Percentiles rank a stretch among this genome's conserved stretches.
phyloP scores from a whole-genome alignment of 805 yeast species.

The Pichia occidentalis region DNA sequence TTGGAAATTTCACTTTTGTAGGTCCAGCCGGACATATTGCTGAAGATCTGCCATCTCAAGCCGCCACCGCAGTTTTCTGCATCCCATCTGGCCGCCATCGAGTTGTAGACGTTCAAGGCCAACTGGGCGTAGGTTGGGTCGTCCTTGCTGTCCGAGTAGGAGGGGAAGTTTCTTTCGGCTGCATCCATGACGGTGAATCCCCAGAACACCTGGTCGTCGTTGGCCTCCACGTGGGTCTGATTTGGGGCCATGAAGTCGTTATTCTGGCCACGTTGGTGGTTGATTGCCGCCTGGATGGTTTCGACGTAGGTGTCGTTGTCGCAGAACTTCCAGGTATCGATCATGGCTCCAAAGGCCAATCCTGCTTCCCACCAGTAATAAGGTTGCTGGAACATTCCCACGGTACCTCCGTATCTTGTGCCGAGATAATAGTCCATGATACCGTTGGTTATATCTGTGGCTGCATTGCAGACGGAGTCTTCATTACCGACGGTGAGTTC shows the following conservation, averaged over 20 bases:
- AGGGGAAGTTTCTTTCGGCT: constrained; percentile 71
- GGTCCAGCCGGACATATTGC: constrained; percentile 90
- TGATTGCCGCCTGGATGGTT: constrained; percentile 50
- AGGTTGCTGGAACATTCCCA: constrained; percentile 66
- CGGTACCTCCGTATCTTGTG: constrained; percentile 50
- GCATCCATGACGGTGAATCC: constrained; percentile 81
- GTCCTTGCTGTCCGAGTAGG: constrained; percentile 42
- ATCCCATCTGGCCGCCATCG: constrained; percentile 92
- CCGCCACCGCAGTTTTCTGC: constrained; percentile 82
- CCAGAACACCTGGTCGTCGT: constrained; percentile 91
- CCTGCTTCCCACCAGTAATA: constrained; percentile 95
- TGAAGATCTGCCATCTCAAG: constrained; percentile 90
- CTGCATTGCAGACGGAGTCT: constrained; percentile 37
- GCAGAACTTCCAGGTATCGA: constrained; percentile 69
- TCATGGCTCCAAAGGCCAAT: constrained; percentile 57
- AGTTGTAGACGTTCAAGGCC: constrained; percentile 85
- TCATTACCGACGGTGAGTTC: constrained; percentile 14
- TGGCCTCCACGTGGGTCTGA: constrained; percentile 79
- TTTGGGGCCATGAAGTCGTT: constrained; percentile 71
- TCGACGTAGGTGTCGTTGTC: constrained; percentile 56
- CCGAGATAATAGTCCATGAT: constrained; percentile 78
- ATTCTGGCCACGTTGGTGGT: constrained; percentile 60
- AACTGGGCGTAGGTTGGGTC: constrained; percentile 73
- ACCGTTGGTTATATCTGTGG: constrained; percentile 60
- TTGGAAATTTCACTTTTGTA: constrained; percentile 87